Base-by-base conservation (phyloP, 257 asterid species). In the Fraxinus cuspidata region DNA sequence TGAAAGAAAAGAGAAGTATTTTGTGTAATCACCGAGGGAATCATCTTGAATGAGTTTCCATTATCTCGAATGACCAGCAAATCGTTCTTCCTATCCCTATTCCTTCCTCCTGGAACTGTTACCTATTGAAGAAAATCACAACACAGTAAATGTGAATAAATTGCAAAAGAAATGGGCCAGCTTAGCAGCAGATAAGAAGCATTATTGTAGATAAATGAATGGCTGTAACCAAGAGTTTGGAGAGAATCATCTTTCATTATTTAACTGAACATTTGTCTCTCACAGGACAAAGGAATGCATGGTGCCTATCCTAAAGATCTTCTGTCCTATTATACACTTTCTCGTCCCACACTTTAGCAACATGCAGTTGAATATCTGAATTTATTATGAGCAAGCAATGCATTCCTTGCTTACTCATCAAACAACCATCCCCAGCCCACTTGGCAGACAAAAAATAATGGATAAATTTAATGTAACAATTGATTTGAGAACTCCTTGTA, bases 31-130 rank as follows among this genome's bases (percentile, higher is more conserved):
- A 91, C 97, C 87, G 92, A 77, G 73, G 91, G 90, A 69, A 92
- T 92, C 76, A 94, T 93, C 80, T 89, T 94, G 82, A 94, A 94
- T 79, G 96, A 81, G 85, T 86, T 88, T 65, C 99, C 98, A 5
- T 83, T 87, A 74, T 94, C 98, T 44, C 96, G 96, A 68, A 94
- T 85, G 53, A 94, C 94, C 40, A 92, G 96, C 82, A 91, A 84
- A 81, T 94, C 99, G 12, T 89, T 86, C 89, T 88, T 92, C 72
- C 97, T 84, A 66, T 92, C 99, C 78, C 97, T 86, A 1, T 78
- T 78, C 78, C 84, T 89, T 67, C 97, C 97, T 83, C 85, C 99
- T 25, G 97, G 96, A 70, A 91, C 88, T 34, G 88, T 83, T 85
- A 94, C 99, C 99, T 94, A 77, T 81, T 64, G 63, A 71, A 53